Evolutionary conservation across 129 eudicot genomes (phyloP), one percentile per base, ranked within the genome.

Genomic region (Flaveria robusta): DNA sequence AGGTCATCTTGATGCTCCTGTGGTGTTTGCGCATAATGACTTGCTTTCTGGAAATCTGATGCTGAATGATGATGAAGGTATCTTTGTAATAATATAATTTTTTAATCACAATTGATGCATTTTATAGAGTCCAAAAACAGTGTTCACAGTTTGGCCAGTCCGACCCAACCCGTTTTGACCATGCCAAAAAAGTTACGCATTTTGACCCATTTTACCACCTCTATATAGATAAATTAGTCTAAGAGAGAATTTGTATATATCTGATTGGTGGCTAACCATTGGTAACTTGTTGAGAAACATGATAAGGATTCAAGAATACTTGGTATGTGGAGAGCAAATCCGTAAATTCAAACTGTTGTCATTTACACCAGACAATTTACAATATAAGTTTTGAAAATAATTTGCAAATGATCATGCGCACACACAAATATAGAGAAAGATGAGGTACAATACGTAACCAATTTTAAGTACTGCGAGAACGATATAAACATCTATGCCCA

Each of bases 1-100:
- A 60, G 96, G 82, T 78, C 81, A 51, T 70, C 88, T 94, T 62
- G 15, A 89, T 74, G 91, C 98, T 64, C 97, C 98, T 20, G 96
- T 94, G 65, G 97, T 93, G 71, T 93, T 81, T 85, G 88, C 88
- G 77, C 98, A 93, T 79, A 93, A 93, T 79, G 98, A 93, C 78
- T 68, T 93, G 64, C 97, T 94, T 75, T 94, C 97, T 59, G 98
- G 98, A 75, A 94, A 94, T 81, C 75, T 94, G 88, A 94, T 94
- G 98, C 87, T 84, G 46, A 91, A 87, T 83, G 96, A 93, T 22
- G 89, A 87, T 37, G 90, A 88, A 87, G 98, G 97, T 94, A 85
- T 70, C 24, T 51, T 50, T 51, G 16, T 6, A 79, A 60, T 60
- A 58, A 27, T 29, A 27, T 29, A 14, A 16, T 27, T 29, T 62